Percentiles rank a stretch among this genome's conserved stretches.
These are phyloP conservation scores for Starmera stellimalicola DNA, from an alignment of 1,139 yeast species.

Conservation along the genomic window DNA sequence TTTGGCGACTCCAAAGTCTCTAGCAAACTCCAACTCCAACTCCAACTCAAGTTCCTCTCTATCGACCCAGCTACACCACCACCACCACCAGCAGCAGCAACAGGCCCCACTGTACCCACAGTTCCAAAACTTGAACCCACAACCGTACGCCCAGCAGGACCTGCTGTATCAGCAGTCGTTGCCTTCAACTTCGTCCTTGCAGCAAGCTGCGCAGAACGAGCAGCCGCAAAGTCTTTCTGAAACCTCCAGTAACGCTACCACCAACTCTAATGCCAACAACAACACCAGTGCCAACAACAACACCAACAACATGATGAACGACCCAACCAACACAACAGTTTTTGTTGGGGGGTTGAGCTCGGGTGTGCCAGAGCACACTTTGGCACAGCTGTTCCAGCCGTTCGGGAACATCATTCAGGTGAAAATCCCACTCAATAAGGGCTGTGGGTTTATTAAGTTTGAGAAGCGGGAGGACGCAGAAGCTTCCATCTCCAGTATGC, in stretches of 20 bases:
- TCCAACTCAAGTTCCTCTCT: conserved; percentile 10
- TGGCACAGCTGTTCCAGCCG: conserved; percentile 50
- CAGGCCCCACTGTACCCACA: no score
- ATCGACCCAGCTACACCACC: neutral
- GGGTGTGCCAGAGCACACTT: conserved; percentile 47
- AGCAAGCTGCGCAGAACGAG: neutral
- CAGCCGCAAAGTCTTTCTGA: no score
- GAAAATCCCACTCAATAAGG: conserved; percentile 60
- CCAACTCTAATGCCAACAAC: neutral
- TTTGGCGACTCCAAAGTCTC: conserved; percentile 46
- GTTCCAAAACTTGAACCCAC: neutral
- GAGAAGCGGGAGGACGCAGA: conserved; percentile 60
- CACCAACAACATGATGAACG: conserved; percentile 16
- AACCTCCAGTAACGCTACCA: neutral
- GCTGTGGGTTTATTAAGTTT: conserved; percentile 66
- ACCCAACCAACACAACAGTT: conserved; percentile 63
- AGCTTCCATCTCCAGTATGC: conserved; percentile 62
- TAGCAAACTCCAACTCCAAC: neutral
- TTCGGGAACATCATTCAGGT: conserved; percentile 60
- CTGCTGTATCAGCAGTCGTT: neutral
- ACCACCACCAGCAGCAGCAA: neutral
- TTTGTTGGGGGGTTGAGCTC: conserved; percentile 64
- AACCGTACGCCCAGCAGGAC: neutral
- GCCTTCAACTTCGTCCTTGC: neutral
- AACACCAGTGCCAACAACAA: neutral